Evolutionary conservation across 345 rosid genomes (phyloP).

Genomic region (Eucalyptus globulus): DNA sequence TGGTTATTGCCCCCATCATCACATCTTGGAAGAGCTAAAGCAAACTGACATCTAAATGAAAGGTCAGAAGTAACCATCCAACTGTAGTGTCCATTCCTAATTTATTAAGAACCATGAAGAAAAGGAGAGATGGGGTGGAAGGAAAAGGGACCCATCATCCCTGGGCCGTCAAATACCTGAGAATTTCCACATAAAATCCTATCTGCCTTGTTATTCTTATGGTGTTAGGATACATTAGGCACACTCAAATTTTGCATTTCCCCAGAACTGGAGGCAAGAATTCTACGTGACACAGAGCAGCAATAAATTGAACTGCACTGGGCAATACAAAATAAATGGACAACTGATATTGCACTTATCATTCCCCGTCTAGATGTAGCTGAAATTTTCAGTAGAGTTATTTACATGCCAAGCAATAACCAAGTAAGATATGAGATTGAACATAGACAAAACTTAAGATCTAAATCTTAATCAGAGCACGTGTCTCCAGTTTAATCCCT

Average conservation of each 20-base stretch:
- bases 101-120: background rate
- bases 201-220: background rate
- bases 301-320: background rate
- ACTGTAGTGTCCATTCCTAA: background rate
- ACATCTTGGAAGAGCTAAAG: background rate
- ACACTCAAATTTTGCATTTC: background rate
- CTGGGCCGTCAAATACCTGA: background rate
- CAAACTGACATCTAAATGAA: background rate
- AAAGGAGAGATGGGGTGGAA: background rate
- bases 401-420: background rate
- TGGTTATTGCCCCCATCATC: background rate
- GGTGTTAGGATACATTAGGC: background rate
- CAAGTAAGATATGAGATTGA: background rate
- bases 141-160: background rate
- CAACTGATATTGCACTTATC: background rate
- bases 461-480: background rate
- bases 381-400: background rate
- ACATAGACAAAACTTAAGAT: background rate
- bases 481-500: background rate
- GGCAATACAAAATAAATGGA: background rate
- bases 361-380: background rate
- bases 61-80: background rate
- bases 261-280: background rate
- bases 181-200: background rate
- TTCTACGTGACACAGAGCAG: background rate